phyloP scores from a whole-genome alignment of 139 green algal genomes.

The Gonium pectorale region DNA sequence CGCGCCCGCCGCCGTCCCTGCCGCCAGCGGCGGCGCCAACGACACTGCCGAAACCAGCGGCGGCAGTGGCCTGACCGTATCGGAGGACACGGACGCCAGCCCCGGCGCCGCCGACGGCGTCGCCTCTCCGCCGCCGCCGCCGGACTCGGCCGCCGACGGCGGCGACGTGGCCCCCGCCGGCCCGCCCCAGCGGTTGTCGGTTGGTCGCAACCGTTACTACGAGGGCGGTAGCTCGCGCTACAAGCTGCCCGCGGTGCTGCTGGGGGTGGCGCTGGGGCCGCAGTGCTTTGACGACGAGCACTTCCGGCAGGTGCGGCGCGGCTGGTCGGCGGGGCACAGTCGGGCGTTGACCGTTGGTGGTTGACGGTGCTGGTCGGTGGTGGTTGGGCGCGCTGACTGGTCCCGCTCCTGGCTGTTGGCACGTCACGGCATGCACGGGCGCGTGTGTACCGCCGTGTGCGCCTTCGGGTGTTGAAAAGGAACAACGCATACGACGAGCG shows the following conservation, averaged over 20 bases:
- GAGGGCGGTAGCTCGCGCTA: background rate
- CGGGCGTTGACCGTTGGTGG: too few species aligned
- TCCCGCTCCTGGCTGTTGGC: background rate
- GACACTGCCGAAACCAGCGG: too few species aligned
- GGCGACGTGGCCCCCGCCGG: background rate
- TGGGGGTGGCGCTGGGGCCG: conserved; percentile 29
- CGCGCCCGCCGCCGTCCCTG: too few species aligned
- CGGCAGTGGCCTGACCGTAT: too few species aligned
- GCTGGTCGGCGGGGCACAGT: too few species aligned
- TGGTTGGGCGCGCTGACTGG: background rate
- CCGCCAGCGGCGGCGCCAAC: too few species aligned
- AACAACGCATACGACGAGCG: too few species aligned
- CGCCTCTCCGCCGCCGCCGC: too few species aligned
- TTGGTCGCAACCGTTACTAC: conserved; percentile 27
- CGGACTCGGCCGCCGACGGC: background rate
- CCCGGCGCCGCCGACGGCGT: background rate
- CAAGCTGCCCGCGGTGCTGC: conserved; percentile 34
- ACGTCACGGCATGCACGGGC: background rate
- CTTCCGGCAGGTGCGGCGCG: conserved; percentile 22
- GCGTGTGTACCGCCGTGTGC: background rate
- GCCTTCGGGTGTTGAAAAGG: background rate
- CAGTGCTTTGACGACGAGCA: conserved; percentile 27
- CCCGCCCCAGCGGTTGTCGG: too few species aligned
- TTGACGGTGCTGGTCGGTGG: too few species aligned
- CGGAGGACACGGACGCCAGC: too few species aligned